Conservation (phyloP, 208 protist species). For the Leishmania gerbilli region DNA sequence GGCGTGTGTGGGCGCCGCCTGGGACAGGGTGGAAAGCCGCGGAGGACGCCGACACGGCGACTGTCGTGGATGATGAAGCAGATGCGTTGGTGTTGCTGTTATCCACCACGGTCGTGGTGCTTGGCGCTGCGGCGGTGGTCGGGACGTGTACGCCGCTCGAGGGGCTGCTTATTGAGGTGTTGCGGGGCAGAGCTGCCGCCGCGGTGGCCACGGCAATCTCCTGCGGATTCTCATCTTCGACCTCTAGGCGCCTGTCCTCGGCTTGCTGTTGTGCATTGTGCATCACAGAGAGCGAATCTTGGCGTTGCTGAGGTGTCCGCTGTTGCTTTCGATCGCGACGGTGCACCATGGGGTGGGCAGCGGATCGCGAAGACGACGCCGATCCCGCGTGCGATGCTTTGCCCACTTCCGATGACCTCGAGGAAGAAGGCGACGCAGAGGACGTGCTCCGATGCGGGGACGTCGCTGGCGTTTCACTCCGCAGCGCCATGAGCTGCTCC, state of each 20-base stretch:
- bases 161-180: background rate
- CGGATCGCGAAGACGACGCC: slow-evolving; percentile 6
- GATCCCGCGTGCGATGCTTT: background rate
- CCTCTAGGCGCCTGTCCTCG: slow-evolving; percentile 14
- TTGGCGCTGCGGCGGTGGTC: background rate
- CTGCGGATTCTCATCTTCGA: slow-evolving; percentile 15
- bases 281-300: background rate
- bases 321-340: slow-evolving; percentile 2
- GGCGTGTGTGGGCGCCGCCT: background rate
- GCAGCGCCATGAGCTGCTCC: slow-evolving; percentile 49
- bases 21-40: background rate
- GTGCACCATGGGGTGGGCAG: background rate
- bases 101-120: background rate
- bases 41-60: too few relatives aligned
- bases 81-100: background rate
- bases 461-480: slow-evolving; percentile 6
- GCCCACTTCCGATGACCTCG: background rate
- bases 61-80: background rate
- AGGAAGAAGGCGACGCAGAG: slow-evolving; percentile 10
- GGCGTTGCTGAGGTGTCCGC: background rate
- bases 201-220: slow-evolving; percentile 9
- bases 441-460: background rate
- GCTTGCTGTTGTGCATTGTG: slow-evolving; percentile 5
- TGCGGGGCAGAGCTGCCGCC: background rate
- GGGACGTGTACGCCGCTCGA: background rate